Evolutionary conservation across 345 rosid genomes (phyloP).

Genomic region (Ricinus communis): DNA sequence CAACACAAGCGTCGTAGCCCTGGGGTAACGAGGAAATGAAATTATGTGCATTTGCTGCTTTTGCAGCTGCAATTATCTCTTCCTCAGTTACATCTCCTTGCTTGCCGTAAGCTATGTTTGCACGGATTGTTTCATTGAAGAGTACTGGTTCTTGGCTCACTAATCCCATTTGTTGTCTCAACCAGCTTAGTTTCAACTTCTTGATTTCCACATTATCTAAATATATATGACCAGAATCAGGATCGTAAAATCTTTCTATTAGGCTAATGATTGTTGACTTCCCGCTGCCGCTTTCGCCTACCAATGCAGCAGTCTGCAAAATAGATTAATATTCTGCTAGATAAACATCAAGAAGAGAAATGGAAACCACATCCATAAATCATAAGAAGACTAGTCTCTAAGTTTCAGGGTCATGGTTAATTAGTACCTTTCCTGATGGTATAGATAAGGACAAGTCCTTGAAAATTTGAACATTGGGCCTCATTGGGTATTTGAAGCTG

Average conservation of each 20-base stretch:
- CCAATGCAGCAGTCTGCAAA: conserved; percentile 63
- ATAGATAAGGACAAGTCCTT: conserved; percentile 53
- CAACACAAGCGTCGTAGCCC: conserved; percentile 62
- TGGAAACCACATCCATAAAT: too few species aligned
- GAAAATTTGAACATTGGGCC: conserved; percentile 75
- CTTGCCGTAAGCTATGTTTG: conserved; percentile 63
- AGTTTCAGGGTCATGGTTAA: background rate
- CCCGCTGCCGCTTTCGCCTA: conserved; percentile 78
- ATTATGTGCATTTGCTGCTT: conserved; percentile 58
- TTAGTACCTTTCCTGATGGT: conserved; percentile 72
- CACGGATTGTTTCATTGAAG: conserved; percentile 63
- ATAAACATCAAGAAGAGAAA: too few species aligned
- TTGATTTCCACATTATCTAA: conserved; percentile 44
- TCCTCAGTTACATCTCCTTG: conserved; percentile 47
- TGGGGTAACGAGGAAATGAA: conserved; percentile 62
- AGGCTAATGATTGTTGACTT: conserved; percentile 71
- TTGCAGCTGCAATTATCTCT: conserved; percentile 55
- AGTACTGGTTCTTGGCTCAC: conserved; percentile 76
- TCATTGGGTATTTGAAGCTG: conserved; percentile 63
- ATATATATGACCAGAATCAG: conserved; percentile 51
- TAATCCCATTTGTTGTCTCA: conserved; percentile 72
- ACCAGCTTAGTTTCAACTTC: conserved; percentile 53
- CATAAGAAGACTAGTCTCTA: too few species aligned
- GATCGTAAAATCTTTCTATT: conserved; percentile 69
- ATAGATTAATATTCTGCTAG: background rate